phyloP scores from a whole-genome alignment of 768 basidiomycete species.

The Trametopsis cervina region DNA sequence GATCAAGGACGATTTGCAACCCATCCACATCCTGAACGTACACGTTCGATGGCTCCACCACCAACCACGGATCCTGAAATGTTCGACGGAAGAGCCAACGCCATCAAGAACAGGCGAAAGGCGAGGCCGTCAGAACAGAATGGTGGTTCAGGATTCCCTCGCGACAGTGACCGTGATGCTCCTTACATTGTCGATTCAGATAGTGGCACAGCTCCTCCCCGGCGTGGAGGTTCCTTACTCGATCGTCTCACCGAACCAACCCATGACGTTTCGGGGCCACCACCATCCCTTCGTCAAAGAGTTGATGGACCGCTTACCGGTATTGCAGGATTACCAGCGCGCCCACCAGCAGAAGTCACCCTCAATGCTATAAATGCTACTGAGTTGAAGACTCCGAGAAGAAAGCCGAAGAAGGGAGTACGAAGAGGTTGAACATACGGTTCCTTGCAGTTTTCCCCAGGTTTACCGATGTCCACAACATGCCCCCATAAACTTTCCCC shows the following conservation, averaged over 20 bases:
- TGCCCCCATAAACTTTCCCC: too few relatives aligned
- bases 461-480: too few relatives aligned
- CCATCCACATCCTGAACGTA: not conserved
- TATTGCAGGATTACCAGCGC: not conserved
- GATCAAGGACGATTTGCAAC: not conserved
- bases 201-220: too few relatives aligned
- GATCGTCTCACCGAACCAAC: not conserved
- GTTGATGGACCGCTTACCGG: not conserved
- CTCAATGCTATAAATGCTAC: not conserved
- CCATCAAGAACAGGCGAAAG: not conserved
- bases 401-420: not conserved
- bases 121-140: not conserved
- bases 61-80: too few relatives aligned
- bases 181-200: too few relatives aligned
- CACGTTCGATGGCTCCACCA: not conserved
- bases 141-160: too few relatives aligned
- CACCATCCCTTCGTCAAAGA: not conserved
- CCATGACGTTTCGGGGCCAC: not conserved
- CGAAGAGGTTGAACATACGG: too few relatives aligned
- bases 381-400: not conserved
- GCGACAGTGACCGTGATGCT: too few relatives aligned
- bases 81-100: not conserved
- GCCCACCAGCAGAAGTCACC: not conserved
- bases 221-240: too few relatives aligned
- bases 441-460: too few relatives aligned